Evolutionary conservation across 2,329 filamentous ascomycete genomes (phyloP), one percentile per base, ranked within the genome.

Genomic region (Trichoderma arundinaceum): DNA sequence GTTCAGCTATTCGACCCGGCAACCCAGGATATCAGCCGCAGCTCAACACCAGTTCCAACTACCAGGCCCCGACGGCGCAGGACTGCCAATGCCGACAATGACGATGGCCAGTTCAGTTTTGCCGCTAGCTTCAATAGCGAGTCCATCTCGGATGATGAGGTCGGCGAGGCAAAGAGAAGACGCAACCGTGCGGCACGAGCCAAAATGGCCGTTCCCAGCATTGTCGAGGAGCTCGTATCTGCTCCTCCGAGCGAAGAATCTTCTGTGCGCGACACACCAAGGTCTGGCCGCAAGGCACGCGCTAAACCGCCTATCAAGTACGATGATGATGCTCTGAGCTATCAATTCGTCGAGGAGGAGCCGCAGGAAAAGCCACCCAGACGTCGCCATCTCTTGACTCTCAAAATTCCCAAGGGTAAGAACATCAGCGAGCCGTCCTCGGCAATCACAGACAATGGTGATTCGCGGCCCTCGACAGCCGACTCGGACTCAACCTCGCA

Each of bases 391-490:
- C 65, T 75, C 38, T 69, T 77, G 54, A 78, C 74, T 19, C 74
- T 79, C 17, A 77, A 83, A 71, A 78, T 82, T 10, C 78, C 80
- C 15, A 76, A 75, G 13, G 73, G 73, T 68, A 79, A 77, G 66
- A 80, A 81, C 63, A 77, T 80, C 49, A 76, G 73, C 39, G 75
- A 77, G 17, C 73, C 76, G 0, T 76, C 77, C 1, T 75, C 76
- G 2, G 75, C 76, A 39, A 77, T 78, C 64, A 72, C 75, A 44
- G 71, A 78, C 65, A 79, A 78, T 38, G 82, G 82, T 39, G 81
- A 84, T 28, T 81, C 81, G 7, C 80, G 84, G 2, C 84, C 84
- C 1, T 81, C 80, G 0, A 84, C 84, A 0, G 80, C 85, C 2
- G 83, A 82, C 0, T 87, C 85, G 1, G 84, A 82, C 7, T 81